Conservation (phyloP, 257 asterid genomes). For the Solanum lycopersicoides region DNA sequence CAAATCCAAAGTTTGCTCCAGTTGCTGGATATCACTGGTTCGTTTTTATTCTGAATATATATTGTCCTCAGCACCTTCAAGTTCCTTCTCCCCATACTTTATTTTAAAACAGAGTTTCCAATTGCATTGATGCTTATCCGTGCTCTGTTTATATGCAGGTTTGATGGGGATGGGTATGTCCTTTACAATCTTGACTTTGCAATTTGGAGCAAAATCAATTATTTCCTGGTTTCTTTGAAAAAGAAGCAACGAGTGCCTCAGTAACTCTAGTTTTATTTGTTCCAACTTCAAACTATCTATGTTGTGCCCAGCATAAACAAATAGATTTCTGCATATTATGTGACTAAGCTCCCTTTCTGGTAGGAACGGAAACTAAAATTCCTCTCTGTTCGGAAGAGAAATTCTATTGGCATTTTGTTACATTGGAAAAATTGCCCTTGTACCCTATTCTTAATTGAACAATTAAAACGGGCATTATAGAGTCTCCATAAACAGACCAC, state of each 20-base stretch:
- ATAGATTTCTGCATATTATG: neutral
- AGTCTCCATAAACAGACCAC: neutral
- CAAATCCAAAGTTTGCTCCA: constrained; percentile 84
- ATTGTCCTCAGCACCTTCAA: neutral
- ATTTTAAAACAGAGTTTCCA: neutral
- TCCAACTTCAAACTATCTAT: neutral
- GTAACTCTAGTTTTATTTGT: neutral
- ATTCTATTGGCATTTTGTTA: neutral
- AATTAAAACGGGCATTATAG: neutral
- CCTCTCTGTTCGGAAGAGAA: neutral
- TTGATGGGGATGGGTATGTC: constrained; percentile 98
- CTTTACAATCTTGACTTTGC: constrained; percentile 9
- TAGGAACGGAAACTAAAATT: neutral
- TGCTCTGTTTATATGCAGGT: constrained; percentile 51
- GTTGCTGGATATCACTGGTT: constrained; percentile 98
- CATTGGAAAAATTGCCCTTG: neutral
- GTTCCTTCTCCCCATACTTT: neutral
- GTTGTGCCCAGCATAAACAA: neutral
- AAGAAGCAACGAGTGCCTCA: neutral
- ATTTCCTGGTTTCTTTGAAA: neutral
- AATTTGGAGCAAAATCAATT: constrained; percentile 10
- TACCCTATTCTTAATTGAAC: neutral
- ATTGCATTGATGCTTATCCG: constrained; percentile 6
- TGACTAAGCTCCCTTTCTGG: neutral
- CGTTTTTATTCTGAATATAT: neutral